Evolutionary conservation across 768 basidiomycete species (phyloP).

Genomic region (Boletus rubescentipes): DNA sequence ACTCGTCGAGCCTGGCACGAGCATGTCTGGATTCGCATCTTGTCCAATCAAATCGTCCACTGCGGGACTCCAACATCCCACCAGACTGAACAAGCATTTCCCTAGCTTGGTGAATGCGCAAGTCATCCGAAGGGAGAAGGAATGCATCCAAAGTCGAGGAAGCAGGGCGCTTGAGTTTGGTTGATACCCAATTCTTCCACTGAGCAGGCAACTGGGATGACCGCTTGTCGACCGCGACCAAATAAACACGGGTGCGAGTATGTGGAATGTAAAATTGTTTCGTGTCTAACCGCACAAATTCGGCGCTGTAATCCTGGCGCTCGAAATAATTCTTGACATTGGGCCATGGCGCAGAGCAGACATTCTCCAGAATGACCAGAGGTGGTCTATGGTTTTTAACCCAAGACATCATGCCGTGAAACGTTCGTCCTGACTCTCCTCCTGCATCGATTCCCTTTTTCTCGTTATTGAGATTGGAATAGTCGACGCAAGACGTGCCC

Average conservation of each 20-base stretch:
- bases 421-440: conserved; percentile 92
- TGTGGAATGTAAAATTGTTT: conserved; percentile 94
- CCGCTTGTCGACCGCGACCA: conserved; percentile 73
- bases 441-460: conserved; percentile 87
- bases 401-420: conserved; percentile 94
- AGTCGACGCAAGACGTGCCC: conserved; percentile 96
- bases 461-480: conserved; percentile 92
- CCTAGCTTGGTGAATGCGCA: conserved; percentile 85
- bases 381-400: conserved; percentile 83
- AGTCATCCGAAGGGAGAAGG: conserved; percentile 87
- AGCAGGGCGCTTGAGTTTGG: conserved; percentile 75
- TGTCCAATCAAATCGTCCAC: conserved; percentile 85
- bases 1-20: conserved; percentile 80
- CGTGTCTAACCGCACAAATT: conserved; percentile 69
- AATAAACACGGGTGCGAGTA: conserved; percentile 87
- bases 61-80: conserved; percentile 60
- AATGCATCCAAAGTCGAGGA: conserved; percentile 91
- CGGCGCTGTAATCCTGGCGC: conserved; percentile 72
- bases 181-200: conserved; percentile 64
- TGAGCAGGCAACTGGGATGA: conserved; percentile 57
- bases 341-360: conserved; percentile 87
- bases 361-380: conserved; percentile 93
- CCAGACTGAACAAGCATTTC: conserved; percentile 77
- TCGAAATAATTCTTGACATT: conserved; percentile 75
- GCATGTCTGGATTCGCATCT: conserved; percentile 93